Conservation (phyloP, 1,284 basidiomycete species). For the Heterobasidion occidentale region DNA sequence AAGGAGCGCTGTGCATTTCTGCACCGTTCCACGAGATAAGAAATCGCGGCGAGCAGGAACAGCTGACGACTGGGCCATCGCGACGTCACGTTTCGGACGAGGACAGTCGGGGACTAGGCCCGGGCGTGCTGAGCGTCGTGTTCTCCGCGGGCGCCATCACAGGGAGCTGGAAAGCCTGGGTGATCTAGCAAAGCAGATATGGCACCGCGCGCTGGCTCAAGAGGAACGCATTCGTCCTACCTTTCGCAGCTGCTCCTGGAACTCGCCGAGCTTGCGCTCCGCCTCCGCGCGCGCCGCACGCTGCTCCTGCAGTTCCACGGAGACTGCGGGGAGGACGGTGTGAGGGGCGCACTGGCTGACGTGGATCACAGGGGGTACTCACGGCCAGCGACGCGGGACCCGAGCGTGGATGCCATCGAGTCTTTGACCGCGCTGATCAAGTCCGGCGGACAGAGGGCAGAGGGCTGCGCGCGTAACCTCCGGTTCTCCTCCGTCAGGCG, state of each 20-base stretch:
- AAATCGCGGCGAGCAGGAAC: neutral
- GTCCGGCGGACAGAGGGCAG: slow-evolving; percentile 4
- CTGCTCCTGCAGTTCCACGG: slow-evolving; percentile 12
- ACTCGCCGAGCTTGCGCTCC: slow-evolving; percentile 11
- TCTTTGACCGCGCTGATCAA: slow-evolving; percentile 10
- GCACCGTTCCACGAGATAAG: neutral
- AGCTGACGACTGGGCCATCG: neutral
- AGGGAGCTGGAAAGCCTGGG: slow-evolving; percentile 12
- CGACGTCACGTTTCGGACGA: slow-evolving; percentile 5
- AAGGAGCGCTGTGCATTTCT: too few species aligned
- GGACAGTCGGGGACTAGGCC: slow-evolving; percentile 8
- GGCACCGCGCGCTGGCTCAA: neutral
- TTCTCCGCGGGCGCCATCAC: slow-evolving; percentile 2
- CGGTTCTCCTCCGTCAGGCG: slow-evolving; percentile 11
- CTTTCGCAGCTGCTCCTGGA: slow-evolving; percentile 14
- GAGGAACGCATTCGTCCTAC: slow-evolving; percentile 1
- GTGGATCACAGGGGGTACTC: neutral
- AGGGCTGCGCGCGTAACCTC: neutral
- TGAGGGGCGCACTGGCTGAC: neutral
- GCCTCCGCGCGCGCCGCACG: slow-evolving; percentile 10
- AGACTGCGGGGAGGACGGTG: slow-evolving; percentile 2
- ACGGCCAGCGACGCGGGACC: slow-evolving; percentile 9
- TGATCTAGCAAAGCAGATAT: slow-evolving; percentile 7
- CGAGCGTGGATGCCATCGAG: slow-evolving; percentile 6
- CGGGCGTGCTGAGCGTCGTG: slow-evolving; percentile 5